Evolutionary conservation across 345 rosid genomes (phyloP).

Genomic region (Populus simonii): DNA sequence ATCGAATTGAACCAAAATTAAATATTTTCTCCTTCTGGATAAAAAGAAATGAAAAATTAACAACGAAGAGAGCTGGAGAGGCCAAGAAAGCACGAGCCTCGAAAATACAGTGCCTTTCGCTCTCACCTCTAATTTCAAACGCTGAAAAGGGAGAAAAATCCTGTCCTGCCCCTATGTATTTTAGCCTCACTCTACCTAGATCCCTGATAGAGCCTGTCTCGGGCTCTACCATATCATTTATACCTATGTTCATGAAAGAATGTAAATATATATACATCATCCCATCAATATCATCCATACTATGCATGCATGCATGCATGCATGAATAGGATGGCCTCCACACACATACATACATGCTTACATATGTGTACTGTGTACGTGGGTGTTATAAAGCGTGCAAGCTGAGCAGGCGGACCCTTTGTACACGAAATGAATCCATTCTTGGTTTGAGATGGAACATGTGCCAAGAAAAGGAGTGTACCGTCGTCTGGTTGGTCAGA

Average conservation of each 20-base stretch:
- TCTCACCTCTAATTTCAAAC: slow-evolving; percentile 19
- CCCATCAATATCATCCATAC: neutral
- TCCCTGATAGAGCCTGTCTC: neutral
- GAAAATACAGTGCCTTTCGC: slow-evolving; percentile 21
- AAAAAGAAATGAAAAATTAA: neutral
- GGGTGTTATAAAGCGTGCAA: neutral
- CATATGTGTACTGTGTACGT: neutral
- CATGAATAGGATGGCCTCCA: neutral
- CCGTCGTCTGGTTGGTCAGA: slow-evolving; percentile 12
- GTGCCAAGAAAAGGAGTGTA: neutral
- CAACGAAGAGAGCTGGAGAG: neutral
- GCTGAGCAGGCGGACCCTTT: neutral
- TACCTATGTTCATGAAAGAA: neutral
- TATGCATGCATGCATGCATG: neutral
- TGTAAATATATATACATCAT: neutral
- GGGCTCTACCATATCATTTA: neutral
- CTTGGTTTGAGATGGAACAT: neutral
- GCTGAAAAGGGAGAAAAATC: slow-evolving; percentile 1
- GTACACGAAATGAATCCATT: neutral
- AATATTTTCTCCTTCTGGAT: neutral
- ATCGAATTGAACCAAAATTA: neutral
- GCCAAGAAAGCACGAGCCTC: slow-evolving; percentile 26
- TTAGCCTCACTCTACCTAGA: neutral
- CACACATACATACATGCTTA: neutral
- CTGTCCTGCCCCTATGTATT: neutral